Base-by-base conservation (phyloP, 345 rosid genomes). In the Hibiscus syriacus region DNA sequence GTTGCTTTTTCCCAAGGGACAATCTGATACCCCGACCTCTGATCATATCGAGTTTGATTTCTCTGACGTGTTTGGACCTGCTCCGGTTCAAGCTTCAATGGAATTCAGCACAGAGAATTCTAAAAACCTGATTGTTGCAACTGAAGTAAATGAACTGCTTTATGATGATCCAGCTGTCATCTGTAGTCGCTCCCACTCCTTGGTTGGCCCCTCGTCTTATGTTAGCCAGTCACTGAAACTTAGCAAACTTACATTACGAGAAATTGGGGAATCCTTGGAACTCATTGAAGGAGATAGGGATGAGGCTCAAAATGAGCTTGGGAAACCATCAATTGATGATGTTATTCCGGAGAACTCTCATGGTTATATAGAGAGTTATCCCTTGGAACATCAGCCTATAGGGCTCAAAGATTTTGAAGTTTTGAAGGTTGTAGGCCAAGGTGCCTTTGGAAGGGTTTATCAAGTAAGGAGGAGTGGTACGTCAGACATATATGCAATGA, bases 371-470 rank as follows among this genome's bases (percentile, higher is more conserved):
- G 67, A 67, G 69, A 34, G 26, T 58, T 70, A 69, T 45, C 50
- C 50, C 50, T 45, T 14, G 50, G 50, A 45, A 65, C 55, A 57
- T 17, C 49, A 26, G 14, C 25, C 70, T 63, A 77, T 81, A 2
- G 87, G 87, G 61, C 81, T 79, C 29, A 78, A 73, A 62, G 81
- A 81, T 73, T 83, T 94, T 77, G 97, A 94, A 79, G 81, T 81
- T 73, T 53, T 94, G 78, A 94, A 84, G 72, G 86, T 94, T 70
- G 98, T 91, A 59, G 99, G 99, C 70, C 82, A 83, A 77, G 99
- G 99, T 80, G 96, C 97, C 59, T 94, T 94, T 83, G 99, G 89
- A 64, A 94, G 83, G 85, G 99, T 94, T 13, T 91, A 56, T 68
- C 98, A 94, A 73, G 99, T 91, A 63, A 89, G 85, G 87, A 85